phyloP scores from a whole-genome alignment of 192 early-diverging fungal species.

The Funneliformis geosporum region DNA sequence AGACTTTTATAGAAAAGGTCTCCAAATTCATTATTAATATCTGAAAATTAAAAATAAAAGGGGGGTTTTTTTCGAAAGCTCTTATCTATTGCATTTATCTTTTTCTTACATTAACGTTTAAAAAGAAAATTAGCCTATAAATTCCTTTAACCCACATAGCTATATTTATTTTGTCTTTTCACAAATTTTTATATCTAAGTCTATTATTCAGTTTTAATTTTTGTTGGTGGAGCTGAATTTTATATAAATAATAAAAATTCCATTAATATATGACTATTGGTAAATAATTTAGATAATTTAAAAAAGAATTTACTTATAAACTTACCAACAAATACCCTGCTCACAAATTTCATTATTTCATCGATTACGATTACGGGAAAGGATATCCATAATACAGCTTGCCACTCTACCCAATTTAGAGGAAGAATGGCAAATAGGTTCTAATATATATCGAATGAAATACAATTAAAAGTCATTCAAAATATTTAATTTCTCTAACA shows the following conservation, averaged over 20 bases:
- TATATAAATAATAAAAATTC: background rate
- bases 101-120: background rate
- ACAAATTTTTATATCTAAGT: too few relatives aligned
- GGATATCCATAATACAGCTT: slow-evolving; percentile 85
- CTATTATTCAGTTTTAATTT: slow-evolving; percentile 1
- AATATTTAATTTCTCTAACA: slow-evolving; percentile 21
- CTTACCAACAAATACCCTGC: slow-evolving; percentile 48
- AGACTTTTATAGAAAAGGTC: too few relatives aligned
- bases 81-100: background rate
- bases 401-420: slow-evolving; percentile 87
- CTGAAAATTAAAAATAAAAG: too few relatives aligned
- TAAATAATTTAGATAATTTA: background rate
- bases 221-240: slow-evolving; percentile 15
- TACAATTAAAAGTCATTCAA: background rate
- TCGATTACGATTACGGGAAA: slow-evolving; percentile 90
- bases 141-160: background rate
- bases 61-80: too few relatives aligned
- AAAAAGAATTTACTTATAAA: background rate
- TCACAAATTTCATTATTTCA: slow-evolving; percentile 84
- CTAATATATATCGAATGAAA: slow-evolving; percentile 31
- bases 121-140: background rate
- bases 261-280: background rate
- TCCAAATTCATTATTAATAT: too few relatives aligned
- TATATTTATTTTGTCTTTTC: background rate
- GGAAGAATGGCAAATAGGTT: slow-evolving; percentile 89